These are phyloP conservation scores for Quercus lobata DNA, from an alignment of 331 rosid species.

Conservation along the genomic window DNA sequence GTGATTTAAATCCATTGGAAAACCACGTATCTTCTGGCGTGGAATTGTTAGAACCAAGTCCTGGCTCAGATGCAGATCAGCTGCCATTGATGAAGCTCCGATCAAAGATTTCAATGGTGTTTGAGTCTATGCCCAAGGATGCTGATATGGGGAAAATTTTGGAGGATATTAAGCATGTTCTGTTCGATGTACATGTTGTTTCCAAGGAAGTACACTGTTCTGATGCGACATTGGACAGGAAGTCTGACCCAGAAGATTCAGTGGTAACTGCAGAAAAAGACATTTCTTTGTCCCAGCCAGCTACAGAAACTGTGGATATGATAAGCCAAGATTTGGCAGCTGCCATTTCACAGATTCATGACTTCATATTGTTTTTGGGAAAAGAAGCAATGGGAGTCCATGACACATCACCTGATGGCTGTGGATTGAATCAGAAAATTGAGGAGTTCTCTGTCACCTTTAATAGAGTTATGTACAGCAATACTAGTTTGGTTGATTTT, in stretches of 20 bases:
- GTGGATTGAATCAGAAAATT: slow-evolving; percentile 57
- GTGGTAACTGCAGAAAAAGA: slow-evolving; percentile 51
- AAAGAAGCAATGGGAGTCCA: slow-evolving; percentile 69
- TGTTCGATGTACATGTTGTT: slow-evolving; percentile 57
- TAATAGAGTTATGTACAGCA: slow-evolving; percentile 38
- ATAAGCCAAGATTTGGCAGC: slow-evolving; percentile 58
- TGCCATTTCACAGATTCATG: slow-evolving; percentile 77
- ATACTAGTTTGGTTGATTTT: slow-evolving; percentile 61
- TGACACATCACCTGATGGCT: slow-evolving; percentile 45
- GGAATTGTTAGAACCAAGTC: slow-evolving; percentile 19
- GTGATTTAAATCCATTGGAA: slow-evolving; percentile 30
- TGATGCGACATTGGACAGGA: slow-evolving; percentile 53
- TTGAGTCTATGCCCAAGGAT: slow-evolving; percentile 67
- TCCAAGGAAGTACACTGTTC: slow-evolving; percentile 44
- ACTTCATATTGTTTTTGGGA: slow-evolving; percentile 64
- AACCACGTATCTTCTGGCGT: slow-evolving; percentile 33
- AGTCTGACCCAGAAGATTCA: slow-evolving; percentile 67
- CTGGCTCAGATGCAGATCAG: slow-evolving; percentile 31
- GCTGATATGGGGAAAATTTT: slow-evolving; percentile 60
- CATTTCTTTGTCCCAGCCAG: slow-evolving; percentile 37
- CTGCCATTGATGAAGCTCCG: slow-evolving; percentile 54
- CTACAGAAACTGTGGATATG: slow-evolving; percentile 32
- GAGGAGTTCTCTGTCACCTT: slow-evolving; percentile 70
- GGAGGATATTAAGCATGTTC: slow-evolving; percentile 70
- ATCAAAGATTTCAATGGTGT: slow-evolving; percentile 62